Evolutionary conservation across 2,329 filamentous ascomycete genomes (phyloP).

Genomic region (Lizonia empirigonia): DNA sequence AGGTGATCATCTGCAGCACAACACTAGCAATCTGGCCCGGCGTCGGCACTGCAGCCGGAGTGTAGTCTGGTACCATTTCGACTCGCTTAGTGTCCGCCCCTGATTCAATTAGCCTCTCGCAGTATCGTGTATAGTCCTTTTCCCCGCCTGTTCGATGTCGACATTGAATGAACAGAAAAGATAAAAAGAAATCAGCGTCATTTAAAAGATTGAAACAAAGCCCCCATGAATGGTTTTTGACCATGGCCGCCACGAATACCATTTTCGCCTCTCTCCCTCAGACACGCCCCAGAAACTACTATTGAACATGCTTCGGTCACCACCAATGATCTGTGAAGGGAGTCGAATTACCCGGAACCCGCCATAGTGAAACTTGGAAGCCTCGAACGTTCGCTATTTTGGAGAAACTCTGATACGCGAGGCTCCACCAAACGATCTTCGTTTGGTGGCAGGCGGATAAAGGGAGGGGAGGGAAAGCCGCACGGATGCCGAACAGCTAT

Average conservation of each 20-base stretch:
- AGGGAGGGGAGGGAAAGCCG: background rate
- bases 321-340: background rate
- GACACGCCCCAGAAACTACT: background rate
- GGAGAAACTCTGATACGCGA: too few species aligned
- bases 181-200: background rate
- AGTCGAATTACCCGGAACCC: background rate
- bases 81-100: background rate
- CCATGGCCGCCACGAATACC: background rate
- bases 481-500: background rate
- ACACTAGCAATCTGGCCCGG: slow-evolving; percentile 32
- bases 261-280: background rate
- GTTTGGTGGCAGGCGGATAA: too few species aligned
- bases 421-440: too few species aligned
- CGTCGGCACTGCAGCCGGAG: slow-evolving; percentile 28
- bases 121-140: background rate
- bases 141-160: background rate
- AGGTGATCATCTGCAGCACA: slow-evolving; percentile 30
- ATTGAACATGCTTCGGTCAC: background rate
- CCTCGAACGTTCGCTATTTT: background rate
- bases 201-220: background rate
- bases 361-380: background rate
- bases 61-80: slow-evolving; percentile 13
- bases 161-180: background rate
- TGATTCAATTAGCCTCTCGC: background rate
- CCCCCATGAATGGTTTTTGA: background rate